These are phyloP conservation scores for Cutaneotrichosporon arboriforme DNA, from an alignment of 1,284 basidiomycete species.

Conservation along the genomic window DNA sequence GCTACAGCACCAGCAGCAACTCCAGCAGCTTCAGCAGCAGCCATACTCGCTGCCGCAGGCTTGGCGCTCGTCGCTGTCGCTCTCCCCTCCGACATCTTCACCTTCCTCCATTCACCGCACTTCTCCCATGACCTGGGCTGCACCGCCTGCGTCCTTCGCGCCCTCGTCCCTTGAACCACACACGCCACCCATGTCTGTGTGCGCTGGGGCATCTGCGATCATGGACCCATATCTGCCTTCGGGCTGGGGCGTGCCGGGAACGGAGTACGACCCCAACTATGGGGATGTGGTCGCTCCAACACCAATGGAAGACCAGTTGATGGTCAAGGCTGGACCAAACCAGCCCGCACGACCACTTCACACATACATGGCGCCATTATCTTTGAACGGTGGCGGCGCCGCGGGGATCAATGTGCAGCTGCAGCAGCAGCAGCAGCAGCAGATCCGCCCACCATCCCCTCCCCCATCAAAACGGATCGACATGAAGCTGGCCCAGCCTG, in stretches of 20 bases:
- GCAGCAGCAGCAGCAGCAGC: background rate
- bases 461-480: conserved; percentile 24
- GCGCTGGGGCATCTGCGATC: background rate
- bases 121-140: conserved; percentile 16
- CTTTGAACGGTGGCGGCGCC: conserved; percentile 1
- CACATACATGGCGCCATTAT: conserved; percentile 14
- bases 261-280: conserved; percentile 10
- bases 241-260: background rate
- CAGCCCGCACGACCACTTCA: conserved; percentile 10
- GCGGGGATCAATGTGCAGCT: background rate
- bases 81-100: conserved; percentile 15
- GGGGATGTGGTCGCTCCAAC: background rate
- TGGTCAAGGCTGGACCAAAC: conserved; percentile 15
- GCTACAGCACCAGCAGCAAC: conserved; percentile 2
- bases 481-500: conserved; percentile 40
- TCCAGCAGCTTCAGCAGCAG: background rate
- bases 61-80: conserved; percentile 15
- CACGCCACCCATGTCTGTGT: conserved; percentile 13
- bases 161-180: conserved; percentile 14
- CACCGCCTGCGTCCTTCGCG: background rate
- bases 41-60: background rate
- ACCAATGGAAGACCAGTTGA: conserved; percentile 9
- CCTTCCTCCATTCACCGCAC: conserved; percentile 14
- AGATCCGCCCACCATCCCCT: conserved; percentile 5
- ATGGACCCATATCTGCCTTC: conserved; percentile 12